Base-by-base conservation (phyloP, 1,284 basidiomycete species). In the Rhodotorula sp. region DNA sequence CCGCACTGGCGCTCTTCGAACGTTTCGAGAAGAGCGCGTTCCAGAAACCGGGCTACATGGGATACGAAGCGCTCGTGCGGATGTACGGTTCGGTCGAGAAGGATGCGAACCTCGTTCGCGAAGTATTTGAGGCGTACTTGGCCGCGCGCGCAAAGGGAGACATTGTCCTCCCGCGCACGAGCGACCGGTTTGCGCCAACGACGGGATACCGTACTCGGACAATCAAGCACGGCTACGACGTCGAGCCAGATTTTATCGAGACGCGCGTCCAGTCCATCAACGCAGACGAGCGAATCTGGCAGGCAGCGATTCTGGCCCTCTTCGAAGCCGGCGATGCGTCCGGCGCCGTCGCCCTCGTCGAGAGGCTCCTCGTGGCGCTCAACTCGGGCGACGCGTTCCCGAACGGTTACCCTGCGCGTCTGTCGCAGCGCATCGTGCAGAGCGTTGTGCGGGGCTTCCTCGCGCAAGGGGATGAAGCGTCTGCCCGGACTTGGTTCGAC, bases 291-390 rank as follows among this genome's bases (percentile, higher is more conserved):
- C 76, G 82, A 48, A 83, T 91, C 3, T 94, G 87, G 87, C 88
- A 88, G 72, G 82, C 84, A 72, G 90, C 94, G 86, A 86, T 95
- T 65, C 83, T 86, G 57, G 86, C 87, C 0, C 88, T 91, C 81
- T 90, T 95, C 83, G 83, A 82, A 26, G 85, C 84, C 46, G 87
- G 87, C 7, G 83, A 88, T 68, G 83, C 88, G 0, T 85, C 86
- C 5, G 86, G 84, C 59, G 93, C 88, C 8, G 79, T 94, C 15
- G 85, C 80, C 26, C 80, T 95, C 4, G 82, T 95, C 59, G 88
- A 91, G 72, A 81, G 84, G 70, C 91, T 95, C 88, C 83, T 93
- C 79, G 83, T 84, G 70, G 82, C 85, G 1, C 76, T 82, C 0
- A 80, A 82, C 3, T 55, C 66, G 42, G 24, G 63, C 18, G 77